Conservation (phyloP, 2,329 filamentous ascomycete species). For the Stenocarpella maydis region DNA sequence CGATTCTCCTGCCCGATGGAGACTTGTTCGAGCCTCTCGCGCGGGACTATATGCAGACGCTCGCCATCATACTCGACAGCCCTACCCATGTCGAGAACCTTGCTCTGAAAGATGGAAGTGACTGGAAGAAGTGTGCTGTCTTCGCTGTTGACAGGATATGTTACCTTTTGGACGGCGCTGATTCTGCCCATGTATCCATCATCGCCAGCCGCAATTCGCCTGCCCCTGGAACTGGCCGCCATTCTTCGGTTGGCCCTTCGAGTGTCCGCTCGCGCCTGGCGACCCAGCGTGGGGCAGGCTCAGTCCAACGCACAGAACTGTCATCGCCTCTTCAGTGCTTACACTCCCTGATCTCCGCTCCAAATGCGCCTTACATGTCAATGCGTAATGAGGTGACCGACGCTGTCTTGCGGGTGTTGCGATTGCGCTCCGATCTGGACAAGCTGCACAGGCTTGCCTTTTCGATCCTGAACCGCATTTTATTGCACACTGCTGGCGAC, state of each 20-base stretch:
- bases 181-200: conserved; percentile 35
- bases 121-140: conserved; percentile 74
- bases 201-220: conserved; percentile 40
- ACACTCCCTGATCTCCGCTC: conserved; percentile 66
- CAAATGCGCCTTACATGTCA: conserved; percentile 72
- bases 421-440: conserved; percentile 39
- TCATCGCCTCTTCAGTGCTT: conserved; percentile 72
- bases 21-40: conserved; percentile 74
- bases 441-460: conserved; percentile 77
- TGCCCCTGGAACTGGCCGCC: conserved; percentile 20
- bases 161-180: conserved; percentile 54
- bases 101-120: conserved; percentile 55
- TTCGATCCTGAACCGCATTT: conserved; percentile 75
- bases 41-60: conserved; percentile 79
- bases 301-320: conserved; percentile 47
- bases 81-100: conserved; percentile 84
- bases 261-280: conserved; percentile 34
- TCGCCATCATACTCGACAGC: conserved; percentile 75
- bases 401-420: conserved; percentile 68
- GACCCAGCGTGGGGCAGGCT: conserved; percentile 38
- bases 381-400: conserved; percentile 64
- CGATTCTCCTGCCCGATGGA: conserved; percentile 68
- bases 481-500: conserved; percentile 73
- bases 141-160: conserved; percentile 75
- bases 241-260: conserved; percentile 27